Base-by-base conservation (phyloP, 805 yeast genomes). In the Starmera dryadoides region DNA sequence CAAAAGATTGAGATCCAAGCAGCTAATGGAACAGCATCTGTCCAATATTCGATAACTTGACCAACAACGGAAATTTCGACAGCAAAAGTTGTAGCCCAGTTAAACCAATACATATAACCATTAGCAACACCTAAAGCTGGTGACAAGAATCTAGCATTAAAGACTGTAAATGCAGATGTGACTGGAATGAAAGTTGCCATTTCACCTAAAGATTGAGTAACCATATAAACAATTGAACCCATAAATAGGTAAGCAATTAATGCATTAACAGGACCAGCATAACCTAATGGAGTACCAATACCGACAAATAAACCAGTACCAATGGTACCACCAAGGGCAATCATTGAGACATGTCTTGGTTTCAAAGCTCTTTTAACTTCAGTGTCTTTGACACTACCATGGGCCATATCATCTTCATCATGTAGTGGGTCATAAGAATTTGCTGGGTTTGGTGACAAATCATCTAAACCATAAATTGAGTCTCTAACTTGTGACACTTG, bases 171-270 rank as follows among this genome's bases (percentile, higher is more conserved):
- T 1, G 85, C 77, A 2, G 73, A 63, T 10, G 78, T 61, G 37
- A 77, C 71, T 3, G 86, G 86, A n/a, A 81, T 75, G 43, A 73
- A 77, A 14, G 85, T 78, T 25, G 86, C 86, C 86, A 81, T 77
- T 60, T 81, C 87, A 48, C 86, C 86, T 44, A 80, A 62, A 4
- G 80, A 69, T 58, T 79, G 86, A 17, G 81, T 75, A 33, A 81
- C 77, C 18, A 73, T 71, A 48, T 68, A 78, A 2, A 78, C 79
- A 40, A 81, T 58, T 3, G 78, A 54, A 37, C 84, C 83, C 67
- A 80, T 76, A 58, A 78, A 79, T 8, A 76, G 44, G 49, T 75
- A 80, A 1, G 85, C 71, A 36, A 81, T 76, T 22, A 81, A 60
- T 3, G 81, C 58, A 32, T 76, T 73, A 2, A 73, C 86, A 2